A percentile compares a stretch with the other conserved stretches of the same genome.
phyloP scores from a whole-genome alignment of 257 asterid genomes.

The Verbena officinalis region DNA sequence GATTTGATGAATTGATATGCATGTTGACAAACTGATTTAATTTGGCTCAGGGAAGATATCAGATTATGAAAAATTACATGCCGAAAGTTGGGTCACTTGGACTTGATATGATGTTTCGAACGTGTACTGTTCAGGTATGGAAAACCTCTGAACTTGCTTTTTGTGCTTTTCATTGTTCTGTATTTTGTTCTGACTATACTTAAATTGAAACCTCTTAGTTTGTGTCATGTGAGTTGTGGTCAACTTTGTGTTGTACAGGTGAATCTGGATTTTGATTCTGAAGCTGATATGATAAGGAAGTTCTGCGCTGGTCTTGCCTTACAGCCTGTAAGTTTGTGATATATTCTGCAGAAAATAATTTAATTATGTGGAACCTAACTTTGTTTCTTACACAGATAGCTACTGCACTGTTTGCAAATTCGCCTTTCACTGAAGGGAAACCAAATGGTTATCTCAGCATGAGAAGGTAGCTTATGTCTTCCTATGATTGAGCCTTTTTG shows the following conservation, averaged over 20 bases:
- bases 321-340: conserved; percentile 82
- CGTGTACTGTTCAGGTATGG: conserved; percentile 93
- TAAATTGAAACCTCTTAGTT: conserved; percentile 8
- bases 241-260: conserved; percentile 58
- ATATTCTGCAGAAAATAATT: conserved; percentile 11
- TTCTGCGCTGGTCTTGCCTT: conserved; percentile 93
- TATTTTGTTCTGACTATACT: not conserved
- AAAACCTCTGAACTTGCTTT: conserved; percentile 3
- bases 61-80: conserved; percentile 92
- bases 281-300: conserved; percentile 94
- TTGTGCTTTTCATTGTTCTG: not conserved
- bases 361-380: conserved; percentile 40
- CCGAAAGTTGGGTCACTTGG: conserved; percentile 98
- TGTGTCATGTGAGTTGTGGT: conserved; percentile 21
- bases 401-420: conserved; percentile 94
- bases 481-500: conserved; percentile 20
- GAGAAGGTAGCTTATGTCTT: conserved; percentile 69
- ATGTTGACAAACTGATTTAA: conserved; percentile 39
- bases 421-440: conserved; percentile 96
- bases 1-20: conserved; percentile 30
- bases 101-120: conserved; percentile 94
- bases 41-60: conserved; percentile 85
- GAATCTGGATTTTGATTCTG: conserved; percentile 92
- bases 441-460: conserved; percentile 95
- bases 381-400: conserved; percentile 71